Evolutionary conservation across 352 stramenopile species (phyloP).

Genomic region (Detonula confervacea): DNA sequence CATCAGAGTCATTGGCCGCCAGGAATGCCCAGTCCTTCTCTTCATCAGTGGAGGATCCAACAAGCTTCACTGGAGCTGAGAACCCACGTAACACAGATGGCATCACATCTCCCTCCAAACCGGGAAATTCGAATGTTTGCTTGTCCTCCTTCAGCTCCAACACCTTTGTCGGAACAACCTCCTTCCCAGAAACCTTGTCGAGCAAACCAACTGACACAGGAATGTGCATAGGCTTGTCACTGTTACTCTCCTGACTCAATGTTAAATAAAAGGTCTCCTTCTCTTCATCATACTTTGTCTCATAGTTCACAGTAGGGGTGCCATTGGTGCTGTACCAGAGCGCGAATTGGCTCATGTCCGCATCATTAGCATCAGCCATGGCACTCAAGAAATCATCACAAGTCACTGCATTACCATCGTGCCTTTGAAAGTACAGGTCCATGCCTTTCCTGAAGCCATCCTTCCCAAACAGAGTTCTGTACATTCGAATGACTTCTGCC

Average conservation of each 20-base stretch:
- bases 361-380: slow-evolving; percentile 88
- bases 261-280: slow-evolving; percentile 52
- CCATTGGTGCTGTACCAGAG: slow-evolving; percentile 86
- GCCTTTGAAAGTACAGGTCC: slow-evolving; percentile 89
- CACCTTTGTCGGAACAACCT: slow-evolving; percentile 69
- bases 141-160: slow-evolving; percentile 82
- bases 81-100: slow-evolving; percentile 83
- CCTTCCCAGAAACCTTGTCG: slow-evolving; percentile 66
- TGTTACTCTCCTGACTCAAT: slow-evolving; percentile 64
- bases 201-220: slow-evolving; percentile 82
- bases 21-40: slow-evolving; percentile 79
- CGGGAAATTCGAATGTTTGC: slow-evolving; percentile 65
- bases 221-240: slow-evolving; percentile 79
- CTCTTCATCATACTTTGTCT: slow-evolving; percentile 66
- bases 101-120: slow-evolving; percentile 47
- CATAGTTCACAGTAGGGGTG: slow-evolving; percentile 83
- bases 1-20: slow-evolving; percentile 84
- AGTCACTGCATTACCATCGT: slow-evolving; percentile 87
- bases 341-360: slow-evolving; percentile 77
- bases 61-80: slow-evolving; percentile 77
- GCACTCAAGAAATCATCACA: slow-evolving; percentile 90
- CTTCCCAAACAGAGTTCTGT: slow-evolving; percentile 84
- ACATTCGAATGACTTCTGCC: slow-evolving; percentile 90
- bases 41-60: slow-evolving; percentile 38
- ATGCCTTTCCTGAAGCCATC: slow-evolving; percentile 89